phyloP scores from a whole-genome alignment of 2,329 filamentous ascomycete species.

The Trichophyton benhamiae region DNA sequence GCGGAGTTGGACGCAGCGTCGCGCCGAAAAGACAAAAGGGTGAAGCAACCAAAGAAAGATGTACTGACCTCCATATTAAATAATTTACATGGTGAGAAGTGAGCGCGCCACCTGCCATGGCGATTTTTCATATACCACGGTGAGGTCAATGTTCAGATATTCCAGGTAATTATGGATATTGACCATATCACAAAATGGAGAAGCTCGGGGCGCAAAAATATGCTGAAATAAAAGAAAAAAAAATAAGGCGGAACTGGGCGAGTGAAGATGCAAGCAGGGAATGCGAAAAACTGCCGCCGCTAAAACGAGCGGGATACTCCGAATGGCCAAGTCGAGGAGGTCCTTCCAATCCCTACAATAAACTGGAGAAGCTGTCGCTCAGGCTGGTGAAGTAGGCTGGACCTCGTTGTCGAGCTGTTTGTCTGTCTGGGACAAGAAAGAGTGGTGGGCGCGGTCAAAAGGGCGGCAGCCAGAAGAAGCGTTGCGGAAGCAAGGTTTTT shows the following conservation, averaged over 20 bases:
- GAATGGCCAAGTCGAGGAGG: neutral
- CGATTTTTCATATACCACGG: conserved; percentile 10
- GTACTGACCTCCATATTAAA: conserved; percentile 52
- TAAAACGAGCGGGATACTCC: neutral
- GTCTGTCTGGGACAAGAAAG: neutral
- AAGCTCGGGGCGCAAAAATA: neutral
- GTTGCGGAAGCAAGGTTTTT: conserved; percentile 4
- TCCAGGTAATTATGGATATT: neutral
- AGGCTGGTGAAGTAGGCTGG: neutral
- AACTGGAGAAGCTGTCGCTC: neutral
- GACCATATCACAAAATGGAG: conserved; percentile 3
- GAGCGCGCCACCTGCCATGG: conserved; percentile 33
- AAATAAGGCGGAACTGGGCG: neutral
- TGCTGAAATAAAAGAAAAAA: neutral
- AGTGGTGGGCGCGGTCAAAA: neutral
- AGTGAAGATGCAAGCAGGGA: neutral
- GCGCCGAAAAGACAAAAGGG: conserved; percentile 10
- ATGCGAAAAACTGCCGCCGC: conserved; percentile 4
- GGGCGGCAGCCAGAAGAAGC: neutral
- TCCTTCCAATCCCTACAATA: neutral
- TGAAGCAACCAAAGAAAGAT: conserved; percentile 2
- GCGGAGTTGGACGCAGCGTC: conserved; percentile 3
- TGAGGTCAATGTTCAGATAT: neutral
- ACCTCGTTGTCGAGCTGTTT: neutral
- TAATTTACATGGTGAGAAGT: conserved; percentile 53